A percentile compares a stretch with the other conserved stretches of the same genome.
phyloP scores from a whole-genome alignment of 371 early-diverging fungal species.

The Fennellomyces sp. region DNA sequence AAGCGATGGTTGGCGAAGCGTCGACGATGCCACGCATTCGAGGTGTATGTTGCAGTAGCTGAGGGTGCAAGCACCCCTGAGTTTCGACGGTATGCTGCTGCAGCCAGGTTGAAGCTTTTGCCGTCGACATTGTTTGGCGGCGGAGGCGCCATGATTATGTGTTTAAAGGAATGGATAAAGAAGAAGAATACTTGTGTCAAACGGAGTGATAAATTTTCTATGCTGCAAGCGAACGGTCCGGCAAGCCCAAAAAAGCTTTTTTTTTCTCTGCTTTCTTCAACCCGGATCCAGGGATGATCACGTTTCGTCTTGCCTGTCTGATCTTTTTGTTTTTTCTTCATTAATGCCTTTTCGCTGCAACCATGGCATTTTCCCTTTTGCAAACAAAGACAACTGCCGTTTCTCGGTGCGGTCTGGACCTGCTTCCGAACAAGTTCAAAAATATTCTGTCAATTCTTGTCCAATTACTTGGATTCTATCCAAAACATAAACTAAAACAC shows the following conservation, averaged over 20 bases:
- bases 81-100: background rate
- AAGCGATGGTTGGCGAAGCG: background rate
- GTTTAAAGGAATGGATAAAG: background rate
- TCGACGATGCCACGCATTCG: constrained; percentile 2
- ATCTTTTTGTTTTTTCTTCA: background rate
- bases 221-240: no score
- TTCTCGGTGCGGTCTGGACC: background rate
- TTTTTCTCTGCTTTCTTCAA: no score
- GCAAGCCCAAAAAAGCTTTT: no score
- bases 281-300: no score
- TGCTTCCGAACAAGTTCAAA: background rate
- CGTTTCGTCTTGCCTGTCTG: no score
- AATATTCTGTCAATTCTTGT: no score
- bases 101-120: background rate
- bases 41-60: constrained; percentile 6
- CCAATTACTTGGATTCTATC: no score
- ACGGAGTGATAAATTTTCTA: no score
- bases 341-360: no score
- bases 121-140: constrained; percentile 19
- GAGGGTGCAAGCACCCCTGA: background rate
- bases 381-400: no score
- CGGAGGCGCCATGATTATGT: constrained; percentile 16
- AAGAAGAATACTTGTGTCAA: background rate
- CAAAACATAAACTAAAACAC: no score
- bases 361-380: no score